phyloP scores from a whole-genome alignment of 78 protist genomes.

The Monocercomonoides exilis region DNA sequence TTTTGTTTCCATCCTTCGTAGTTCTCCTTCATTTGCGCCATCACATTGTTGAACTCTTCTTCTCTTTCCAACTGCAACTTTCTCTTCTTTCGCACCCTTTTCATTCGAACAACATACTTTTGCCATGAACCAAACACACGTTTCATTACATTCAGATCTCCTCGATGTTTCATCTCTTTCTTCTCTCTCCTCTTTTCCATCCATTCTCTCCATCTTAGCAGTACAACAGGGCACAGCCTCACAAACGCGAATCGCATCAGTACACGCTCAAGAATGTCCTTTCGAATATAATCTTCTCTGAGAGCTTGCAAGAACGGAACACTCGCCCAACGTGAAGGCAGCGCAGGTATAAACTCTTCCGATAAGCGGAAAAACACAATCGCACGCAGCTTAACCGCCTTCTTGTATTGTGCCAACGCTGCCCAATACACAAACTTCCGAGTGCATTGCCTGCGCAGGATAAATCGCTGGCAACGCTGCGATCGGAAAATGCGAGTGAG shows the following conservation, averaged over 20 bases:
- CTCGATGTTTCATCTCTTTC: background rate
- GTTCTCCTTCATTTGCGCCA: background rate
- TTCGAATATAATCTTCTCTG: background rate
- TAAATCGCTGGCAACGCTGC: background rate
- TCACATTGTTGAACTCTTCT: background rate
- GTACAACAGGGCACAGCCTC: background rate
- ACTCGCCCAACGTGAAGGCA: background rate
- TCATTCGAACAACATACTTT: background rate
- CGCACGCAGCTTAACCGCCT: background rate
- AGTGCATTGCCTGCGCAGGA: background rate
- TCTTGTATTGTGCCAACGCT: background rate
- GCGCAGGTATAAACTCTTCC: background rate
- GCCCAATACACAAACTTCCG: background rate
- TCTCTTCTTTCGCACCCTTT: background rate
- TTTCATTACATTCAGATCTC: background rate
- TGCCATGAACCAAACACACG: background rate
- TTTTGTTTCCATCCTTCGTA: background rate
- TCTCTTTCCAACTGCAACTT: background rate
- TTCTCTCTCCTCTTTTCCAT: background rate
- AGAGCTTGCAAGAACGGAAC: background rate
- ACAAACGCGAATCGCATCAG: background rate
- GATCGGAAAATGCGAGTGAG: background rate
- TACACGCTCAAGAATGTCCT: background rate
- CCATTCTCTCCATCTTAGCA: background rate
- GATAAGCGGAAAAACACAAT: background rate